A percentile compares a stretch with the other conserved stretches of the same genome.
These are phyloP conservation scores for Orbilia javanica DNA, from an alignment of 2,329 filamentous ascomycete species.

Conservation along the genomic window DNA sequence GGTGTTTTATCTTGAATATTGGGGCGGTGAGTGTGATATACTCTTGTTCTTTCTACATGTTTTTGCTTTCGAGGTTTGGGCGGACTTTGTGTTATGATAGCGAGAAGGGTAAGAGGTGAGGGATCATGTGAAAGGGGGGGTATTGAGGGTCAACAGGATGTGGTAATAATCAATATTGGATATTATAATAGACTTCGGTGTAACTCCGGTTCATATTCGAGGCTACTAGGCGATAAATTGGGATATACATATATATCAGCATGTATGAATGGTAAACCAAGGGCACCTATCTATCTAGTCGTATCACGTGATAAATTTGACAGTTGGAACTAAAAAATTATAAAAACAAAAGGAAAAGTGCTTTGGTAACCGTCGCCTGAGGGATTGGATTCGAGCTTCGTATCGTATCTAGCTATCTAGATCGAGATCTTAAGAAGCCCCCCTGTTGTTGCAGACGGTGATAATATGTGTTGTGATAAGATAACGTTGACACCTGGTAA, in stretches of 20 bases:
- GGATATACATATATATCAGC: no score
- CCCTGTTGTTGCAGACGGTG: neutral
- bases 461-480: conserved; percentile 21
- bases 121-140: neutral
- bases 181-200: conserved; percentile 8
- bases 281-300: no score
- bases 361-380: neutral
- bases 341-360: neutral
- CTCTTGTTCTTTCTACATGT: conserved; percentile 1
- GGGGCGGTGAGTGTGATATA: conserved; percentile 17
- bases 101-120: neutral
- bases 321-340: neutral
- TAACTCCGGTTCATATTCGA: neutral
- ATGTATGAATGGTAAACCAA: no score
- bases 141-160: neutral
- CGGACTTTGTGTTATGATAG: conserved; percentile 16
- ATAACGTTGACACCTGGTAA: conserved; percentile 9
- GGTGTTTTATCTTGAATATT: conserved; percentile 19
- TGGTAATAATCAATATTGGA: conserved; percentile 13
- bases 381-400: neutral
- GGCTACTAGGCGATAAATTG: neutral
- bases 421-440: neutral
- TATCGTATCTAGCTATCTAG: neutral
- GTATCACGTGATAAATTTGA: neutral
- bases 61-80: neutral